A percentile compares a stretch with the other conserved stretches of the same genome.
These are phyloP conservation scores for Lachnum nothofagi DNA, from an alignment of 2,329 filamentous ascomycete species.

Conservation along the genomic window DNA sequence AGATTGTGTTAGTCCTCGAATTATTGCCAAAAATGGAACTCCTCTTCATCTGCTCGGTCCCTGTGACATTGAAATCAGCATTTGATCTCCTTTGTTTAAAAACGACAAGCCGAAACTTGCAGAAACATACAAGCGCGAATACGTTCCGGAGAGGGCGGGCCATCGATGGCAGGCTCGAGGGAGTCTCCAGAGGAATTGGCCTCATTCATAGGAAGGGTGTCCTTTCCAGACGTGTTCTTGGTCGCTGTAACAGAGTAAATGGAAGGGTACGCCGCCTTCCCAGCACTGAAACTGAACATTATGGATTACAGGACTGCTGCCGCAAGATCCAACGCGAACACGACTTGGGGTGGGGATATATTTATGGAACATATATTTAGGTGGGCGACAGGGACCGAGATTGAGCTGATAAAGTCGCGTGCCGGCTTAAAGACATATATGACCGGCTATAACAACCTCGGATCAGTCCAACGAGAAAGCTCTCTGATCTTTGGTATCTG, in stretches of 20 bases:
- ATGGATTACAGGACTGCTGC: constrained; percentile 3
- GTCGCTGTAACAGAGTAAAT: constrained; percentile 8
- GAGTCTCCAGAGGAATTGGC: constrained; percentile 35
- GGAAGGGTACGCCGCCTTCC: constrained; percentile 15
- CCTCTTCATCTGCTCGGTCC: constrained; percentile 53
- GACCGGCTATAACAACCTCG: too few relatives aligned
- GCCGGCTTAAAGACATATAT: too few relatives aligned
- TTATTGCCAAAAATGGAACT: constrained; percentile 45
- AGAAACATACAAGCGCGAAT: constrained; percentile 44
- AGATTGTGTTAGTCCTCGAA: constrained; percentile 42
- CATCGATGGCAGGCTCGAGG: constrained; percentile 54
- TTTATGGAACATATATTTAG: too few relatives aligned
- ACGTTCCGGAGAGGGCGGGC: constrained; percentile 55
- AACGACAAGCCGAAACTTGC: too few relatives aligned
- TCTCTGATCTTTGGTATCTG: too few relatives aligned
- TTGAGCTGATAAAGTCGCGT: too few relatives aligned
- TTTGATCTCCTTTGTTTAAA: too few relatives aligned
- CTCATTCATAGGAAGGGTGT: constrained; percentile 11
- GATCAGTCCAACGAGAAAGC: too few relatives aligned
- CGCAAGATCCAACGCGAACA: too few relatives aligned
- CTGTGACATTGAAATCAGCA: too few relatives aligned
- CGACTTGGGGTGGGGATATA: too few relatives aligned
- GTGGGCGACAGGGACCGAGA: too few relatives aligned
- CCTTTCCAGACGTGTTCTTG: constrained; percentile 16
- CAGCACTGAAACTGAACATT: constrained; percentile 23